These are phyloP conservation scores for Dactylellina cionopaga DNA, from an alignment of 2,329 filamentous ascomycete species.

Conservation along the genomic window DNA sequence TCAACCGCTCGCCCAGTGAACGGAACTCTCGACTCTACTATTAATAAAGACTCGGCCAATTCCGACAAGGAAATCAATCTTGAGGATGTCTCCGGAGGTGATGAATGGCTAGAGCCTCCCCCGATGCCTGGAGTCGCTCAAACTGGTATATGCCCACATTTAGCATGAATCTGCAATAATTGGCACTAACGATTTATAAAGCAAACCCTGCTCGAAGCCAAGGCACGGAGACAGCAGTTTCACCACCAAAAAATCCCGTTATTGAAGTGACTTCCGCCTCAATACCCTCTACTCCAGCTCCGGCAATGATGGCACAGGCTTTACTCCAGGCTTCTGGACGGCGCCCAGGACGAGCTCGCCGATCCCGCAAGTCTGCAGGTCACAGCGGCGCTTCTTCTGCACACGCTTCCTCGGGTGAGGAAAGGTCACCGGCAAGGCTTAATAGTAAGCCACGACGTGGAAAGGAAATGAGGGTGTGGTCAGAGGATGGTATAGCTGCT, in stretches of 20 bases:
- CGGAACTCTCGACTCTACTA: neutral
- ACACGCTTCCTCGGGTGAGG: constrained; percentile 83
- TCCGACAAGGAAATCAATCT: neutral
- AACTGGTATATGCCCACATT: too few relatives aligned
- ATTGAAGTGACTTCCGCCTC: constrained; percentile 65
- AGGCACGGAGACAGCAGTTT: neutral
- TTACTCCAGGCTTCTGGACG: constrained; percentile 74
- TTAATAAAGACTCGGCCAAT: neutral
- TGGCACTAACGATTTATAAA: constrained; percentile 11
- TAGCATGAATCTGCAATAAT: too few relatives aligned
- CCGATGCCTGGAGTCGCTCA: constrained; percentile 40
- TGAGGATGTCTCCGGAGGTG: constrained; percentile 7
- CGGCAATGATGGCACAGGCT: constrained; percentile 32
- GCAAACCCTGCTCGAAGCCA: neutral
- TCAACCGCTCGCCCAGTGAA: neutral
- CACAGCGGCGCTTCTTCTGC: constrained; percentile 66
- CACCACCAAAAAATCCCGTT: neutral
- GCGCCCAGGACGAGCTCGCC: constrained; percentile 53
- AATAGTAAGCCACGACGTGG: constrained; percentile 64
- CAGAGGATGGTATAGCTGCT: constrained; percentile 84
- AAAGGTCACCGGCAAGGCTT: constrained; percentile 67
- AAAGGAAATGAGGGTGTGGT: constrained; percentile 93
- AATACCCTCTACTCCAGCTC: constrained; percentile 67
- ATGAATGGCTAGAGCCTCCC: constrained; percentile 40
- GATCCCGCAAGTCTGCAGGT: constrained; percentile 72